These are phyloP conservation scores for Crithidia sp. DNA, from an alignment of 208 protist species.

Conservation along the genomic window DNA sequence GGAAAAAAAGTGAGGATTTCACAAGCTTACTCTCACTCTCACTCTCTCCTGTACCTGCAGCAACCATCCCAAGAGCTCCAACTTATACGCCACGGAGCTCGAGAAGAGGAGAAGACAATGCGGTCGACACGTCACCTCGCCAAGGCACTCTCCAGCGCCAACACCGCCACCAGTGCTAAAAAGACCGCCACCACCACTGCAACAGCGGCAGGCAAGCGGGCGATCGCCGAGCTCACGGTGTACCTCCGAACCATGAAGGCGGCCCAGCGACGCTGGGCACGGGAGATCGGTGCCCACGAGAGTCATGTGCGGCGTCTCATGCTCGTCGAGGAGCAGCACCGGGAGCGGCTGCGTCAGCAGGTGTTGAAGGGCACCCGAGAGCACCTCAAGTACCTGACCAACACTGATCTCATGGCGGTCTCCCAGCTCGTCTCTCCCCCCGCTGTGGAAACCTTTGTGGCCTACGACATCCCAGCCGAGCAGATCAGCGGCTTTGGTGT, in stretches of 20 bases:
- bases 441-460: constrained; percentile 38
- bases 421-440: constrained; percentile 47
- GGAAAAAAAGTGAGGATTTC: too few relatives aligned
- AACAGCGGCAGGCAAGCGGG: constrained; percentile 33
- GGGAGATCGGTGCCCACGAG: constrained; percentile 64
- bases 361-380: constrained; percentile 61
- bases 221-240: constrained; percentile 70
- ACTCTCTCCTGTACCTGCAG: too few relatives aligned
- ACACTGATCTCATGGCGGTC: constrained; percentile 67
- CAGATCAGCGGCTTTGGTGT: constrained; percentile 73
- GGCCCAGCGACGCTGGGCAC: constrained; percentile 67
- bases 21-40: too few relatives aligned
- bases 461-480: constrained; percentile 50
- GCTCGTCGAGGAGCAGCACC: constrained; percentile 75
- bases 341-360: constrained; percentile 55
- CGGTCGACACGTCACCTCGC: too few relatives aligned
- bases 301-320: constrained; percentile 73
- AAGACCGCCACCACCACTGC: background rate
- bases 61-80: too few relatives aligned
- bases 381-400: constrained; percentile 60
- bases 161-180: too few relatives aligned
- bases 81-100: too few relatives aligned
- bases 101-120: too few relatives aligned
- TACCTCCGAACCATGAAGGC: constrained; percentile 62
- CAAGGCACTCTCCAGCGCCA: too few relatives aligned